These are phyloP conservation scores for Golovinomyces cichoracearum DNA, from an alignment of 2,329 filamentous ascomycete species.

Conservation along the genomic window DNA sequence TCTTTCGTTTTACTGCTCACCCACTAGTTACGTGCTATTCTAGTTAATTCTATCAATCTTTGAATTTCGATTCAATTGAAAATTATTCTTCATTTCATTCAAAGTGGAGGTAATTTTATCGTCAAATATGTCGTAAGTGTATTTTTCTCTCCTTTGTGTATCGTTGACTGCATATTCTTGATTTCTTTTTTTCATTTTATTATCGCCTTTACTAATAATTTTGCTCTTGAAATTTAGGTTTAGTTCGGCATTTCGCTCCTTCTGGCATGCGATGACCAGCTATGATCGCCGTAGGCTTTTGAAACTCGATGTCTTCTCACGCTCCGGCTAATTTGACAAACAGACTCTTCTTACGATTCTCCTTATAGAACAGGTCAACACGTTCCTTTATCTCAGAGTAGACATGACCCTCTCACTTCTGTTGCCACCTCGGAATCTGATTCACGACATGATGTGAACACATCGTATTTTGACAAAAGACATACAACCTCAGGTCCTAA, in stretches of 20 bases:
- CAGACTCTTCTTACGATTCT: slow-evolving; percentile 80
- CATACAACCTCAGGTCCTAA: slow-evolving; percentile 24
- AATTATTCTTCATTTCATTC: neutral
- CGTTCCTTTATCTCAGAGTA: slow-evolving; percentile 60
- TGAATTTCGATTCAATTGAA: neutral
- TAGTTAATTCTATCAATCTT: no score
- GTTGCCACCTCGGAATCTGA: slow-evolving; percentile 67
- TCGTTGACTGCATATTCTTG: no score
- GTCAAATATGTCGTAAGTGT: neutral
- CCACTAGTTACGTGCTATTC: no score
- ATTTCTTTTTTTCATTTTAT: neutral
- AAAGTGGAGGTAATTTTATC: neutral
- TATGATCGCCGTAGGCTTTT: slow-evolving; percentile 36
- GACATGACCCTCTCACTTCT: slow-evolving; percentile 60
- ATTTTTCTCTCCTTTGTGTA: no score
- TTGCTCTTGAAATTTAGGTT: slow-evolving; percentile 19
- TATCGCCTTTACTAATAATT: neutral
- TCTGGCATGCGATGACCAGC: slow-evolving; percentile 73
- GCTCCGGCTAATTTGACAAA: slow-evolving; percentile 16
- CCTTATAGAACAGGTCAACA: slow-evolving; percentile 78
- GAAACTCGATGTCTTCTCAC: no score
- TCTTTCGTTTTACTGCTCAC: neutral
- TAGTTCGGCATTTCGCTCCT: slow-evolving; percentile 51
- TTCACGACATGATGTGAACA: slow-evolving; percentile 60
- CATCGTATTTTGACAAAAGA: slow-evolving; percentile 52